A percentile compares a stretch with the other conserved stretches of the same genome.
Evolutionary conservation across 768 basidiomycete species (phyloP).

Genomic region (Agrocybe praecox): DNA sequence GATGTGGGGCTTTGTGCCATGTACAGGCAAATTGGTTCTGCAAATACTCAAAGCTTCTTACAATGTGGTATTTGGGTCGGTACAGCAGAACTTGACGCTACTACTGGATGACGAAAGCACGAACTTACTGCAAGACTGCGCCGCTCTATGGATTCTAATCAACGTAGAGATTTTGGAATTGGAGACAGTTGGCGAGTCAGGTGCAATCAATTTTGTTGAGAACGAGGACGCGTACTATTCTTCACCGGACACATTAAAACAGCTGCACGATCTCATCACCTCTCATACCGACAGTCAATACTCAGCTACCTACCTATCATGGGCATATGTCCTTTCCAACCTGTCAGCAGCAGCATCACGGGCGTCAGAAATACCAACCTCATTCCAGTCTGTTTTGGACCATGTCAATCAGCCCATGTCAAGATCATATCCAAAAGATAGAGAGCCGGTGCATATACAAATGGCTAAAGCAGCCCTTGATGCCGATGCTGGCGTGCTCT

Average conservation of each 20-base stretch:
- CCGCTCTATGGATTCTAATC: conserved; percentile 78
- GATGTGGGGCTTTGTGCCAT: conserved; percentile 76
- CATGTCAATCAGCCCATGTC: conserved; percentile 44
- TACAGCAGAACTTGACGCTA: conserved; percentile 62
- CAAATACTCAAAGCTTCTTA: conserved; percentile 69
- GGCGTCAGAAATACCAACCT: conserved; percentile 51
- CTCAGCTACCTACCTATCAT: conserved; percentile 74
- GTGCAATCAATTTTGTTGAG: conserved; percentile 52
- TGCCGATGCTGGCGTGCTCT: conserved; percentile 62
- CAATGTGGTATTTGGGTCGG: conserved; percentile 61
- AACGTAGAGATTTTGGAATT: conserved; percentile 81
- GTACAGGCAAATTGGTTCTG: conserved; percentile 64
- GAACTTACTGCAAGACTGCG: conserved; percentile 66
- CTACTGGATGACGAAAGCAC: conserved; percentile 76
- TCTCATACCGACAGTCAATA: conserved; percentile 64
- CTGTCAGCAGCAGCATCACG: conserved; percentile 48
- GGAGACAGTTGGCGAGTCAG: conserved; percentile 60
- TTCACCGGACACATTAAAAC: conserved; percentile 62
- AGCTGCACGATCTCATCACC: conserved; percentile 69
- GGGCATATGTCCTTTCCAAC: conserved; percentile 82
- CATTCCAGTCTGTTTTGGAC: conserved; percentile 60
- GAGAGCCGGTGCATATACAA: conserved; percentile 54
- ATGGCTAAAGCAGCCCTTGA: conserved; percentile 63
- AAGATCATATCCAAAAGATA: conserved; percentile 54
- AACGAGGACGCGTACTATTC: conserved; percentile 56